These are phyloP conservation scores for Dianthus caryophyllus DNA, from an alignment of 148 eudicot genomes.

Conservation along the genomic window DNA sequence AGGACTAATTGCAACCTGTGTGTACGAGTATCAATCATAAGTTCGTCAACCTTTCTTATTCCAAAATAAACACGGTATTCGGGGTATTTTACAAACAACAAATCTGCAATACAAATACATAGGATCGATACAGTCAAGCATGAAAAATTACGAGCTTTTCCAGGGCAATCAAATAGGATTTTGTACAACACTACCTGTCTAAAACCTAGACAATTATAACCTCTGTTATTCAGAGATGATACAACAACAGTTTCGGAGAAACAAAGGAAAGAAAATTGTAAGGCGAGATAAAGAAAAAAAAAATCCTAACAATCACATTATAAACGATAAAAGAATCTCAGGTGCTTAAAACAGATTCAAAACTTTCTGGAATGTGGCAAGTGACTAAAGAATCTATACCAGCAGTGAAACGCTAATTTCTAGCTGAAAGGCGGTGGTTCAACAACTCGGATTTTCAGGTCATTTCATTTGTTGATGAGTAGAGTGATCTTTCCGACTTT, in stretches of 20 bases:
- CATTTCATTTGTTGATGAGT: not conserved
- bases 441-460: slow-evolving; percentile 4
- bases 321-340: not conserved
- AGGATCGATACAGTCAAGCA: too few relatives aligned
- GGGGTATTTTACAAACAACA: too few relatives aligned
- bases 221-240: not conserved
- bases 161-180: slow-evolving; percentile 1
- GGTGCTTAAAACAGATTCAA: slow-evolving; percentile 9
- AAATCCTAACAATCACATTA: slow-evolving; percentile 4
- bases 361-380: slow-evolving; percentile 10
- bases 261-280: not conserved
- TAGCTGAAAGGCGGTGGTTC: not conserved
- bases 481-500: slow-evolving; percentile 6
- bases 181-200: slow-evolving; percentile 7
- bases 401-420: not conserved
- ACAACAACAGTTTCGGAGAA: not conserved
- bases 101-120: too few relatives aligned
- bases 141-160: too few relatives aligned
- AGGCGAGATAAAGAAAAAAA: not conserved
- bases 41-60: too few relatives aligned
- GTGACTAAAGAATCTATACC: slow-evolving; percentile 3
- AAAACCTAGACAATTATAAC: slow-evolving; percentile 6
- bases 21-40: too few relatives aligned
- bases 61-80: too few relatives aligned
- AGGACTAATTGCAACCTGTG: too few relatives aligned